Percentiles rank a stretch among this genome's conserved stretches.
These are phyloP conservation scores for Coemansia asiatica DNA, from an alignment of 192 early-diverging fungal species.

Conservation along the genomic window DNA sequence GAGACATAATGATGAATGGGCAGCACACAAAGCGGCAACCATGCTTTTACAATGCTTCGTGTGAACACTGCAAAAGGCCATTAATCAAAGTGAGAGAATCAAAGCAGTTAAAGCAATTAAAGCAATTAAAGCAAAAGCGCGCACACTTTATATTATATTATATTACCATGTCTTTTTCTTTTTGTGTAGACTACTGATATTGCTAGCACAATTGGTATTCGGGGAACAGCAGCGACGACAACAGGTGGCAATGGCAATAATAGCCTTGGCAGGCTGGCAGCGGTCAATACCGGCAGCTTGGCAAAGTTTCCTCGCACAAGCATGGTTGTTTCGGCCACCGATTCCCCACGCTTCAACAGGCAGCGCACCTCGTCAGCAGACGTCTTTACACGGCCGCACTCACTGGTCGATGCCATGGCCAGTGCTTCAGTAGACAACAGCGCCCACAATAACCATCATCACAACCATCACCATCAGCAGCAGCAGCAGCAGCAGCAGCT, in stretches of 20 bases:
- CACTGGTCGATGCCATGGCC: conserved; percentile 13
- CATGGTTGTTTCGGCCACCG: conserved; percentile 21
- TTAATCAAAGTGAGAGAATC: neutral
- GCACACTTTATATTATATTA: neutral
- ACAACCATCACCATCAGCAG: too few relatives aligned
- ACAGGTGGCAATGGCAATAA: too few relatives aligned
- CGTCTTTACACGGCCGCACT: conserved; percentile 16
- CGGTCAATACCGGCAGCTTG: conserved; percentile 10
- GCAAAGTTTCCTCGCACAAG: conserved; percentile 22
- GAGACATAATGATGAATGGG: neutral
- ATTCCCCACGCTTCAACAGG: conserved; percentile 22
- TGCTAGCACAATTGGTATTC: neutral
- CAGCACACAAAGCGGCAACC: neutral
- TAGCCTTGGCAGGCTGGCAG: conserved; percentile 1
- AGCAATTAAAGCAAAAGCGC: neutral
- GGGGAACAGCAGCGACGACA: neutral
- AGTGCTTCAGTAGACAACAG: neutral
- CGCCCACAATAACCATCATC: too few relatives aligned
- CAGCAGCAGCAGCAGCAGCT: conserved; percentile 21
- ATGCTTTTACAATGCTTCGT: neutral
- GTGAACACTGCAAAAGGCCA: neutral
- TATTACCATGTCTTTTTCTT: neutral
- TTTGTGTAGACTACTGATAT: neutral
- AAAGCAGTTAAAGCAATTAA: neutral
- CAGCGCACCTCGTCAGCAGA: conserved; percentile 34